Conservation (phyloP, 1,139 yeast species). For the Blastobotrys elegans region DNA sequence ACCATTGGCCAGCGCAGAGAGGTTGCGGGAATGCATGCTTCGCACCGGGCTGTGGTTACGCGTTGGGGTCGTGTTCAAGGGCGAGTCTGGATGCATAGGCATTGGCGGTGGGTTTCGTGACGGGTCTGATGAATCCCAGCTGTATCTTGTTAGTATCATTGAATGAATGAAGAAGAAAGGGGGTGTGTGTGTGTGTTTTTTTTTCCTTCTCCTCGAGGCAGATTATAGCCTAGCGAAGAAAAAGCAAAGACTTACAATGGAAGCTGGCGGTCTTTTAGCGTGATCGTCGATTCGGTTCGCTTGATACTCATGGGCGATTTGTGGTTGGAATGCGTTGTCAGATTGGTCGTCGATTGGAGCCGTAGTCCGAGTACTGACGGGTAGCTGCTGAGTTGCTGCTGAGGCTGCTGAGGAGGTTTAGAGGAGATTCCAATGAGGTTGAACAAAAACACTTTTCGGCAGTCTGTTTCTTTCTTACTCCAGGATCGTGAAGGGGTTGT, state of each 20-base stretch:
- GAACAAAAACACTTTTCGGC: constrained; percentile 11
- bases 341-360: constrained; percentile 6
- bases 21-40: constrained; percentile 14
- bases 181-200: no score
- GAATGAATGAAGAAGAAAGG: no score
- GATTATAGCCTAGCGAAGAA: no score
- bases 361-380: constrained; percentile 6
- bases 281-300: constrained; percentile 18
- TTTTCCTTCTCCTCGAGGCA: no score
- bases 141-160: constrained; percentile 4
- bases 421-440: constrained; percentile 3
- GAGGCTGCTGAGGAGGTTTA: not conserved
- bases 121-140: constrained; percentile 39
- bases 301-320: constrained; percentile 15
- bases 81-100: constrained; percentile 35
- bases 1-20: constrained; percentile 16
- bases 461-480: not conserved
- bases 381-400: not conserved
- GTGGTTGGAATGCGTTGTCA: not conserved
- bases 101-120: constrained; percentile 37
- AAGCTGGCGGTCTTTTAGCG: constrained; percentile 15
- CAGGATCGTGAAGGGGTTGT: not conserved
- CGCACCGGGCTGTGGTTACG: constrained; percentile 16
- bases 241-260: constrained; percentile 20
- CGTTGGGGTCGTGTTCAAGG: constrained; percentile 21